Conservation (phyloP, 495 filamentous ascomycete species). For the Tricharina praecox region DNA sequence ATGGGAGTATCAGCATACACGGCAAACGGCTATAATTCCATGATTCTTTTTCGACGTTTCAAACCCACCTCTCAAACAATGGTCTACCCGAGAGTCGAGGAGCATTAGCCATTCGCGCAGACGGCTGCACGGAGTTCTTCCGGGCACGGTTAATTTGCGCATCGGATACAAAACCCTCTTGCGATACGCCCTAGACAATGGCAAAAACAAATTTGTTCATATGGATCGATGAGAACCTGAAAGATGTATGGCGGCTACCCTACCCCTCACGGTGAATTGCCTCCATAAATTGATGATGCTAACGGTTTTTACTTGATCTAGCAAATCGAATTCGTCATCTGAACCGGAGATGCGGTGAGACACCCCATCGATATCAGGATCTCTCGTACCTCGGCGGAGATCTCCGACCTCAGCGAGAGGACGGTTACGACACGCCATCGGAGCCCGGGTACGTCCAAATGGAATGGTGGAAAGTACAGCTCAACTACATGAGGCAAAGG, state of each 20-base stretch:
- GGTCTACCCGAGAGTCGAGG: no score
- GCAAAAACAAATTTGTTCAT: constrained; percentile 79
- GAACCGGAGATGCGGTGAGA: constrained; percentile 91
- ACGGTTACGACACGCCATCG: constrained; percentile 58
- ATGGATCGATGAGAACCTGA: constrained; percentile 76
- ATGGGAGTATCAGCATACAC: no score
- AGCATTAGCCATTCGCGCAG: no score
- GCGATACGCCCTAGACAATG: constrained; percentile 64
- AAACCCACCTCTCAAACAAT: no score
- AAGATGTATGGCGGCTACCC: constrained; percentile 39
- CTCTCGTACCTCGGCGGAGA: constrained; percentile 58
- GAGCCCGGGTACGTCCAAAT: constrained; percentile 87
- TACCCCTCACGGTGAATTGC: no score
- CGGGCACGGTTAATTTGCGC: no score
- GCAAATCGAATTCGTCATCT: constrained; percentile 81
- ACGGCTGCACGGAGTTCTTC: no score
- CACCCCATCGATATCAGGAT: constrained; percentile 83
- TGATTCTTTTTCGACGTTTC: no score
- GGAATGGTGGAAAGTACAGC: constrained; percentile 84
- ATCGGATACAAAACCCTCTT: constrained; percentile 68
- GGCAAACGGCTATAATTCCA: no score
- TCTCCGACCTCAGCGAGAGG: constrained; percentile 58
- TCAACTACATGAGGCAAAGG: constrained; percentile 61
- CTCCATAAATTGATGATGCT: no score
- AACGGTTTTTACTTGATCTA: no score